A percentile compares a stretch with the other conserved stretches of the same genome.
phyloP scores from a whole-genome alignment of 441 rosid species.

The Arabidopsis hybrid region DNA sequence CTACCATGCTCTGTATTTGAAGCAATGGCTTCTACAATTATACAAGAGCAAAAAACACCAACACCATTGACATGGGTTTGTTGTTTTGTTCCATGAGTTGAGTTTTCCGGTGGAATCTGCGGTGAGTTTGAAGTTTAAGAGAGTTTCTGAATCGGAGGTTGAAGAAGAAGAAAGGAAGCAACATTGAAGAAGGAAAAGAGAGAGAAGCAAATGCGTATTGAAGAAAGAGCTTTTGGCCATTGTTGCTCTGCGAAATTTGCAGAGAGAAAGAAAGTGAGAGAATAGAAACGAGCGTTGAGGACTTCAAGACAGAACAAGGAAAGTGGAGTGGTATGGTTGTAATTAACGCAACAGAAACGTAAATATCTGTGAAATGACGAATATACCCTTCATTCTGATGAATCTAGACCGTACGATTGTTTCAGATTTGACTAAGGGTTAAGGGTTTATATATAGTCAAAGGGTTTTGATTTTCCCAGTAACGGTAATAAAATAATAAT shows the following conservation, averaged over 20 bases:
- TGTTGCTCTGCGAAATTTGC: constrained; percentile 38
- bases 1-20: no score
- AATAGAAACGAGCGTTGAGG: constrained; percentile 25
- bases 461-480: constrained; percentile 22
- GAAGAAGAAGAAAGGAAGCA: constrained; percentile 37
- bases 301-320: constrained; percentile 12
- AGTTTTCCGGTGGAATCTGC: constrained; percentile 65
- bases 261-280: constrained; percentile 28
- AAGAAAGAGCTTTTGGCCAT: constrained; percentile 54
- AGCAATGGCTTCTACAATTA: no score
- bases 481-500: constrained; percentile 31
- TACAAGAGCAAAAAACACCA: no score
- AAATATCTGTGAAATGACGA: neutral
- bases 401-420: constrained; percentile 18
- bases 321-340: constrained; percentile 33
- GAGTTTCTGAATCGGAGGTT: constrained; percentile 52
- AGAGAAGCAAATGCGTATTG: constrained; percentile 17
- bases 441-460: constrained; percentile 19
- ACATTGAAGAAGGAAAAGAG: constrained; percentile 24
- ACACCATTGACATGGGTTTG: constrained; percentile 52
- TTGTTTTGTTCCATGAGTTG: constrained; percentile 57
- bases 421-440: constrained; percentile 22
- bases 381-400: constrained; percentile 13
- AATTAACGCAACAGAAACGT: constrained; percentile 22
- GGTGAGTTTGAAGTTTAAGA: constrained; percentile 62